Base-by-base conservation (phyloP, 2,329 filamentous ascomycete species). In the Plectosphaerella plurivora region DNA sequence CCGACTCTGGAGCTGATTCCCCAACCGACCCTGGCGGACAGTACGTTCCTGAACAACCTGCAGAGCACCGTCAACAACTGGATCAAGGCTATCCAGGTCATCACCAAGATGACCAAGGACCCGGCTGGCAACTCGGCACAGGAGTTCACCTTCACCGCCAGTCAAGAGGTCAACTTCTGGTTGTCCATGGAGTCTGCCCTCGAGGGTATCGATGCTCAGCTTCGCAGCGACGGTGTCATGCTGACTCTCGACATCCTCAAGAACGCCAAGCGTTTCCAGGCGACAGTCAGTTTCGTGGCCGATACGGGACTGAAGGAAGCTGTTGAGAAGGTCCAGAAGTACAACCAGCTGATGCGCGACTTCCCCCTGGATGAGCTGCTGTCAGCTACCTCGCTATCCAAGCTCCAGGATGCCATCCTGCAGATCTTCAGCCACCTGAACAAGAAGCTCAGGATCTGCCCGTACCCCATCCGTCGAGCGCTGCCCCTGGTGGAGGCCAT, bases 131-230 rank as follows among this genome's bases (percentile, higher is more conserved):
- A 68, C 78, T 81, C 59, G 79, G 71, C 68, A 51, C 73, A 74
- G 56, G 73, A 76, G 52, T 74, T 76, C 54, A 75, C 72, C 60
- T 63, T 63, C 33, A 96, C 91, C 20, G 94, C 94, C 33, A 93
- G 90, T 52, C 94, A 97, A 68, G 94, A 99, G 70, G 96, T 99
- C 69, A 97, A 97, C 69, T 99, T 99, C 66, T 99, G 94, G 94
- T 71, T 99, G 49, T 95, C 91, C 2, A 96, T 99, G 89, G 95
- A 99, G 70, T 88, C 87, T 15, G 90, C 92, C 5, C 73, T 99
- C 57, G 92, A 97, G 67, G 88, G 88, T 25, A 96, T 99, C 54
- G 93, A 97, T 68, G 83, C 80, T 41, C 93, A 97, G 68, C 80
- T 99, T 52, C 81, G 86, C 56, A 91, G 92, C 58, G 90, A 96